Evolutionary conservation across 1,284 basidiomycete species (phyloP), one percentile per base, ranked within the genome.

Genomic region (Ceratobasidium sp.): DNA sequence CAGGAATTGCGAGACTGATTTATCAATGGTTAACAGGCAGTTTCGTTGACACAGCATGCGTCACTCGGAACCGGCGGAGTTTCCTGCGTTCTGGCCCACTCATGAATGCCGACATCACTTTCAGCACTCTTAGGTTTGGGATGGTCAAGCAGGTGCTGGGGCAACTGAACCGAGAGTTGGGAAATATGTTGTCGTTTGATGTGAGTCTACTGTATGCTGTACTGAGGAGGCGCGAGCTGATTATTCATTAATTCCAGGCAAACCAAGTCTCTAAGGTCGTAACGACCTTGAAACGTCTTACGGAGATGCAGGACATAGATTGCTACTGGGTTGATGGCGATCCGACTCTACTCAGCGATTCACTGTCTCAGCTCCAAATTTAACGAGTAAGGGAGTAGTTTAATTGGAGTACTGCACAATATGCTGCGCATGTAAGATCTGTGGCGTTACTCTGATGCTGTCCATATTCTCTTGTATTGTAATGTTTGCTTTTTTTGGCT

Each of bases 81-180:
- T 46, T 76, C 1, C 10, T 76, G 20, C 33, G 42, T 13, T 20
- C 20, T 3, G 53, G 42, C 28, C 39, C 73, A 15, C 20, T 56
- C 63, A 55, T 76, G 40, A 1, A 58, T 1, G 61, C 63, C n/a
- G 73, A 76, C 64, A 46, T 76, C 12, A 53, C 51, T 18, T 76
- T 76, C n/a, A 51, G 42, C n/a, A 42, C 15, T 46, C 63, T 76
- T 53, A 66, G 64, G 55, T 76, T 67, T 40, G 73, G 73, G 7
- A 49, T 28, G 44, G 63, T 67, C 18, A 58, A 26, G 20, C n/a
- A 40, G 40, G 40, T 39, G 39, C 63, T 66, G 13, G 67, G 58
- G 46, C 20, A 56, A 28, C 13, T 66, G 13, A 63, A 33, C 58
- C 60, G 60, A n/a, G 28, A 51, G 7, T 6, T 28, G n/a, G 28